Evolutionary conservation across 2,329 filamentous ascomycete species (phyloP), one percentile per base, ranked within the genome.

Genomic region (Ophiobolus disseminans): DNA sequence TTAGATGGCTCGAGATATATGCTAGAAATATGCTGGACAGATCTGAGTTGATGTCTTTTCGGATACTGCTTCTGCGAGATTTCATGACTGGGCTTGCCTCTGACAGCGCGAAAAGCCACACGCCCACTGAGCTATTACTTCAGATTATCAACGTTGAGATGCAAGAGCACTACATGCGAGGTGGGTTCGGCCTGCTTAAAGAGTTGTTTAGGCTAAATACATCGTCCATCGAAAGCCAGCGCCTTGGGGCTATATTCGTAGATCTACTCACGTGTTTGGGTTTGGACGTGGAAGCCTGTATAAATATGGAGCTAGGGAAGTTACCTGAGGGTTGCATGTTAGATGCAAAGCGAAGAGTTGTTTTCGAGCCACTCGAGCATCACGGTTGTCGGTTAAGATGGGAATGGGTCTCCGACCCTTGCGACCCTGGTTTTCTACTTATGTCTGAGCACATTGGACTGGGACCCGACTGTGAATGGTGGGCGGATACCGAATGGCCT

Each of bases 371-470:
- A 17, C 5, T 3, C 3, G 9, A 39, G 6, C 31, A 40, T 3
- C 11, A 22, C 8, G 38, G 17, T 11, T 55, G 46, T 40, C 38
- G 21, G 2, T 31, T 59, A 2, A 43, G 36, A 2, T 54, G 41
- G 16, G 34, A 48, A 16, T 54, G 36, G 32, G 25, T 3, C 14
- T 37, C 37, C 5, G 38, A 50, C 40, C 10, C 14, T 10, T 13
- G 38, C 19, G 31, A 19, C 20, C 13, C 26, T 20, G 45, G 46
- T 3, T 50, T 48, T 39, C 38, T 38, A 3, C 5, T 57, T 6
- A 37, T 50, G 9, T 48, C 48, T 5, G 48, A 55, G 36, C 44
- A 32, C 16, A 32, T 39, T 13, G 14, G 9, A 5, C 8, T 58
- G 6, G 28, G 31, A 13, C 16, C 5, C 11, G 23, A 35, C n/a